A percentile compares a stretch with the other conserved stretches of the same genome.
phyloP scores from a whole-genome alignment of 176 grass and related monocot genomes.

The Cenchrus americanus region DNA sequence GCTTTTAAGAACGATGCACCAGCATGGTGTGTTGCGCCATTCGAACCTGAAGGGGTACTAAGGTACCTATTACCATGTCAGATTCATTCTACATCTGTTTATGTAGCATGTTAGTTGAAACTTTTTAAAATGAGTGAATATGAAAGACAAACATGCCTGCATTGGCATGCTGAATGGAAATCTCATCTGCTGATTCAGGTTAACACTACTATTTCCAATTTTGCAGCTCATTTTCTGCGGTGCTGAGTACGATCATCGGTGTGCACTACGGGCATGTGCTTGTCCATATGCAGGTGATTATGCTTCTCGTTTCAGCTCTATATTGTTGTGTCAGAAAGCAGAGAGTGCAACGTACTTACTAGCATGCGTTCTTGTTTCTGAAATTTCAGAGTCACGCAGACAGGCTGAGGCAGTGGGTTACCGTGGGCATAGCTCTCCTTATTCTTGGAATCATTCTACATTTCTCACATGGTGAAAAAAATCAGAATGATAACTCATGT shows the following conservation, averaged over 20 bases:
- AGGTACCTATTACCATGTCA: constrained; percentile 49
- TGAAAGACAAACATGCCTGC: neutral
- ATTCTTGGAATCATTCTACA: constrained; percentile 79
- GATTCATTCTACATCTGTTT: neutral
- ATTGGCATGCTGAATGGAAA: neutral
- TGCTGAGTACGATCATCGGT: constrained; percentile 83
- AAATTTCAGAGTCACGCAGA: constrained; percentile 58
- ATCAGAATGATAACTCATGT: neutral
- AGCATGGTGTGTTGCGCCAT: constrained; percentile 82
- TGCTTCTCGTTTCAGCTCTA: neutral
- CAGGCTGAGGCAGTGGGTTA: constrained; percentile 80
- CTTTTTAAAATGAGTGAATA: neutral
- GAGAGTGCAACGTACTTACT: neutral
- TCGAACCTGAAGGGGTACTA: constrained; percentile 90
- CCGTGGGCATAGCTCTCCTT: constrained; percentile 66
- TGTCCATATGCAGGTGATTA: constrained; percentile 77
- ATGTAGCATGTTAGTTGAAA: neutral
- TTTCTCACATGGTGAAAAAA: constrained; percentile 76
- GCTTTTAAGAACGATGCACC: constrained; percentile 71
- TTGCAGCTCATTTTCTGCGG: constrained; percentile 76
- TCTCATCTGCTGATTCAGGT: neutral
- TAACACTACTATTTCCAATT: neutral
- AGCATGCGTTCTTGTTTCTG: constrained; percentile 19
- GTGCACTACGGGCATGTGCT: constrained; percentile 89
- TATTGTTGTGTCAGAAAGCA: neutral